Evolutionary conservation across 2,329 filamentous ascomycete genomes (phyloP).

Genomic region (Colletotrichum spaethianum): DNA sequence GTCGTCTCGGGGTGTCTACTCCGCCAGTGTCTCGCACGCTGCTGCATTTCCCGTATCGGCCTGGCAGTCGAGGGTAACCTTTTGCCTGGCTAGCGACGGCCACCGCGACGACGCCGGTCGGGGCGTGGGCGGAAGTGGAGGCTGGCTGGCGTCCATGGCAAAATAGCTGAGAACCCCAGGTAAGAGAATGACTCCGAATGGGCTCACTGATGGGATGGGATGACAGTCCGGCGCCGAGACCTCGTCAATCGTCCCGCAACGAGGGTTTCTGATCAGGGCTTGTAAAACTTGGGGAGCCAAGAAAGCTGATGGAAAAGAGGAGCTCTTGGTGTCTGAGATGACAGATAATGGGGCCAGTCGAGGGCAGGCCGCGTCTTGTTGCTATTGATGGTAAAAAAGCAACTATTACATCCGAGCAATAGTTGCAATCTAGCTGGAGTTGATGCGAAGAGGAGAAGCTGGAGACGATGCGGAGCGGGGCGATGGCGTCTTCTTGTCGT

Average conservation of each 20-base stretch:
- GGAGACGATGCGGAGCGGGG: conserved; percentile 20
- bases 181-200: conserved; percentile 27
- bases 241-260: conserved; percentile 36
- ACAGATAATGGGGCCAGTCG: conserved; percentile 1
- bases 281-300: conserved; percentile 33
- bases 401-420: conserved; percentile 18
- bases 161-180: not conserved
- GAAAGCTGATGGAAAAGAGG: conserved; percentile 27
- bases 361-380: conserved; percentile 21
- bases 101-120: conserved; percentile 30
- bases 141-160: conserved; percentile 18
- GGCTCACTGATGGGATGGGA: conserved; percentile 35
- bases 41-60: conserved; percentile 17
- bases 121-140: conserved; percentile 11
- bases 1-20: conserved; percentile 3
- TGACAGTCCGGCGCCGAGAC: conserved; percentile 27
- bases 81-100: conserved; percentile 6
- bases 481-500: conserved; percentile 20
- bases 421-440: not conserved
- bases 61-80: not conserved
- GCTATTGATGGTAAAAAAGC: conserved; percentile 19
- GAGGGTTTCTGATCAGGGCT: conserved; percentile 31
- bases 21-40: conserved; percentile 24
- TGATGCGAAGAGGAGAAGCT: conserved; percentile 18
- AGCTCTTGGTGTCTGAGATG: conserved; percentile 30